Evolutionary conservation across 805 yeast species (phyloP), one percentile per base, ranked within the genome.

Genomic region (Candida incommunis): DNA sequence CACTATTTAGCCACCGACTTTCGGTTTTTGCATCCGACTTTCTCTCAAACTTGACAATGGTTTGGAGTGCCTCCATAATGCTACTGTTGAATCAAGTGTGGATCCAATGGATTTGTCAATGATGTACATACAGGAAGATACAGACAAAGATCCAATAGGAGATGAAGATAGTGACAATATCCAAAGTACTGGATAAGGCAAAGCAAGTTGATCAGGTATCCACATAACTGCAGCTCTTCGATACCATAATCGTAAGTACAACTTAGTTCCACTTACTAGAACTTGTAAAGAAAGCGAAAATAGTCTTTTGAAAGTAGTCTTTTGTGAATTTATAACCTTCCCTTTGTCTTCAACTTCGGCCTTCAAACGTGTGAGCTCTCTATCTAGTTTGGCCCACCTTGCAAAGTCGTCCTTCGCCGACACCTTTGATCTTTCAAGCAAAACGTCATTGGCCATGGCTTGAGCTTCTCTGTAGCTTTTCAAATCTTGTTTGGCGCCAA

Each of bases 321-420:
- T 68, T 29, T 63, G 58, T 9, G 56, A 25, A 7, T 65, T 51
- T n/a, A 78, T 50, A 9, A 60, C 54, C 20, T 21, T 46, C 7
- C 37, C 18, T 31, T 31, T 31, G 20, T 7, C 20, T 16, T 66
- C 69, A 26, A 80, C 64, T 48, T 81, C 75, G 5, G 60, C 66
- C 29, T 68, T 65, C 42, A 82, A 54, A 48, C 73, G 70, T 50
- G 80, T 85, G 44, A 70, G 62, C 51, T 69, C 72, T 43, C 96
- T 71, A 55, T 83, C 85, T 51, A 85, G 66, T 61, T 84, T 86
- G 1, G 95, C 90, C 96, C 96, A 88, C 54, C 73, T 78, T 23
- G 95, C 95, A 60, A 87, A 88, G 55, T 88, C 77, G 57, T 88
- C 95, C 59, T 87, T 95, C 1, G 95, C 88, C 46, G 83, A 75